phyloP scores from a whole-genome alignment of 768 basidiomycete species.

The Rhizopogon rudus region DNA sequence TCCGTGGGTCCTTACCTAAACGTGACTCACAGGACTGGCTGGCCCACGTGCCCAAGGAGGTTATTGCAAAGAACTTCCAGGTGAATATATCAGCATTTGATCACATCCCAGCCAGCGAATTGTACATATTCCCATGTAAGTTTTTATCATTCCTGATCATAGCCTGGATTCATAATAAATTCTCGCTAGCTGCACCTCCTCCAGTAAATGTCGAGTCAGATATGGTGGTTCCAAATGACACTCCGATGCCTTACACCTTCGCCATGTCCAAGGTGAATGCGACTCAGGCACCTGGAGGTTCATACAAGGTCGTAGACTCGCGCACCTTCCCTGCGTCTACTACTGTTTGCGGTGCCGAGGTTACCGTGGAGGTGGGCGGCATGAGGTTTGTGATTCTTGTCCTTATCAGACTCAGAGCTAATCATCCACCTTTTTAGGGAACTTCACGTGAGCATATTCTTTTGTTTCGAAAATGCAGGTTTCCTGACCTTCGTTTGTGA shows the following conservation, averaged over 20 bases:
- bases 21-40: conserved; percentile 53
- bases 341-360: conserved; percentile 53
- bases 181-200: conserved; percentile 33
- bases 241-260: conserved; percentile 50
- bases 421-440: conserved; percentile 25
- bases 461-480: not conserved
- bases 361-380: conserved; percentile 54
- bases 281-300: conserved; percentile 45
- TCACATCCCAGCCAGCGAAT: conserved; percentile 45
- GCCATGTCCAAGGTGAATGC: conserved; percentile 42
- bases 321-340: conserved; percentile 46
- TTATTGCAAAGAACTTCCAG: conserved; percentile 64
- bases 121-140: conserved; percentile 52
- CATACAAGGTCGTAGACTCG: conserved; percentile 57
- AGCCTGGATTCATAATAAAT: not conserved
- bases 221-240: conserved; percentile 45
- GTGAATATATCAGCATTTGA: conserved; percentile 42
- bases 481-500: not conserved
- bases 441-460: conserved; percentile 34
- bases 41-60: conserved; percentile 53
- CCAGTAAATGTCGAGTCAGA: conserved; percentile 35
- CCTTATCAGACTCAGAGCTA: not conserved
- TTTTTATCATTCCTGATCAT: not conserved
- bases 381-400: conserved; percentile 38
- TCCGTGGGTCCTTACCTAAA: not conserved